A percentile compares a stretch with the other conserved stretches of the same genome.
These are phyloP conservation scores for Meripilus lineatus DNA, from an alignment of 1,284 basidiomycete species.

Conservation along the genomic window DNA sequence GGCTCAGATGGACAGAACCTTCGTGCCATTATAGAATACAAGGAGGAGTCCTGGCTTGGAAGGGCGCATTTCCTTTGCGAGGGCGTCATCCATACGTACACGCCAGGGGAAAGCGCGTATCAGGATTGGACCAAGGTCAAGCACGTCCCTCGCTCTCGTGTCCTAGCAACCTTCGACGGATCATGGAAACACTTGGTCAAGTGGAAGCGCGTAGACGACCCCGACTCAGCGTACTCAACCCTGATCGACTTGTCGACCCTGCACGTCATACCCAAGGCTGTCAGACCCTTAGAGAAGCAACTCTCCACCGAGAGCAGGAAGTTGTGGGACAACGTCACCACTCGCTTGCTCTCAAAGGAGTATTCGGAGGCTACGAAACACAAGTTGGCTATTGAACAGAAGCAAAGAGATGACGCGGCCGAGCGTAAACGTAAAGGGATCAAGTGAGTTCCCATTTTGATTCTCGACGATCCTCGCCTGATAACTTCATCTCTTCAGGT, in stretches of 20 bases:
- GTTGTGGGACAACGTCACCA: slow-evolving; percentile 87
- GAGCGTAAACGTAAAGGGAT: slow-evolving; percentile 76
- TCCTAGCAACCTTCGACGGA: slow-evolving; percentile 85
- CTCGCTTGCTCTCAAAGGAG: slow-evolving; percentile 75
- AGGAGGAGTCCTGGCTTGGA: slow-evolving; percentile 97
- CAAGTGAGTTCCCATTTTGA: slow-evolving; percentile 50
- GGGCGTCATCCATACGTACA: slow-evolving; percentile 85
- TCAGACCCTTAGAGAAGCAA: slow-evolving; percentile 81
- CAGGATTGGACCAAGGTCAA: slow-evolving; percentile 86
- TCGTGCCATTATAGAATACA: slow-evolving; percentile 88
- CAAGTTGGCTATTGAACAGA: slow-evolving; percentile 88
- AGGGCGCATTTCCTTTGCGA: slow-evolving; percentile 85
- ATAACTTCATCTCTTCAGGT: slow-evolving; percentile 42
- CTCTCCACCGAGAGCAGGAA: slow-evolving; percentile 78
- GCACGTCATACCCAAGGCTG: slow-evolving; percentile 76
- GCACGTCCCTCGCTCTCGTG: slow-evolving; percentile 77
- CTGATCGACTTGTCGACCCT: slow-evolving; percentile 79
- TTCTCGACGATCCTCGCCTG: slow-evolving; percentile 7
- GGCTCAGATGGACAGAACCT: slow-evolving; percentile 53
- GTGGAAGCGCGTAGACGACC: slow-evolving; percentile 60
- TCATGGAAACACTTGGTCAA: slow-evolving; percentile 83
- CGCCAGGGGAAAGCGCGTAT: slow-evolving; percentile 54
- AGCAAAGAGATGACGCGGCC: slow-evolving; percentile 80
- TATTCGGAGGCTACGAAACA: slow-evolving; percentile 84
- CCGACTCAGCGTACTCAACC: slow-evolving; percentile 42